Conservation (phyloP, 768 basidiomycete genomes). For the Boletus rubroflammeus region DNA sequence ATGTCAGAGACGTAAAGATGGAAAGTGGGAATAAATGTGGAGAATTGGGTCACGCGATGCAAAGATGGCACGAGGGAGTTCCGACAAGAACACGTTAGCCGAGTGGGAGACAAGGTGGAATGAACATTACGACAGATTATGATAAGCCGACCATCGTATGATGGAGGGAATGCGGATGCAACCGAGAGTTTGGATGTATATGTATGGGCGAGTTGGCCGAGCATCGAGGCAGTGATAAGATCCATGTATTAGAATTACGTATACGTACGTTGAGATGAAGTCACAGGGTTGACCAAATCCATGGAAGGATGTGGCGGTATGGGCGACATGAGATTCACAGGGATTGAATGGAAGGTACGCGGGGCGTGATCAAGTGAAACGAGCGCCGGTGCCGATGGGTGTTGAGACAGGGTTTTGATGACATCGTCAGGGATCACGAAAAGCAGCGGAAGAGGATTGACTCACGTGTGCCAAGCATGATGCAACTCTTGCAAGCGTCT, state of each 20-base stretch:
- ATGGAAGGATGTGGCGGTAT: background rate
- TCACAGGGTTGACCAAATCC: conserved; percentile 4
- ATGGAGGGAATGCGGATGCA: conserved; percentile 10
- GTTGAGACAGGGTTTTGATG: background rate
- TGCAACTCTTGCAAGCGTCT: conserved; percentile 74
- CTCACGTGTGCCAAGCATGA: conserved; percentile 68
- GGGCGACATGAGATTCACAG: background rate
- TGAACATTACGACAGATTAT: conserved; percentile 14
- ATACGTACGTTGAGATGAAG: conserved; percentile 6
- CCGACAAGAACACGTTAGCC: conserved; percentile 10
- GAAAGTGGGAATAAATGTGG: conserved; percentile 3
- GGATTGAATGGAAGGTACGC: conserved; percentile 2
- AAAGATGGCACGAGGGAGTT: background rate
- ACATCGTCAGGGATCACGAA: conserved; percentile 11
- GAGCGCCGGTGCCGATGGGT: conserved; percentile 4
- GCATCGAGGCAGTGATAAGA: conserved; percentile 4
- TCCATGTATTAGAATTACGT: conserved; percentile 13
- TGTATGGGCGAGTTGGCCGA: background rate
- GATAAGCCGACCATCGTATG: conserved; percentile 8
- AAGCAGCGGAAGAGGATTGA: conserved; percentile 1
- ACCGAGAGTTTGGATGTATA: conserved; percentile 1
- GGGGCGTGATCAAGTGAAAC: background rate
- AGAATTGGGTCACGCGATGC: background rate
- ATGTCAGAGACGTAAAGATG: background rate
- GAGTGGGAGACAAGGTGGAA: conserved; percentile 12